Evolutionary conservation across 495 filamentous ascomycete genomes (phyloP).

Genomic region (Penicillium herquei): DNA sequence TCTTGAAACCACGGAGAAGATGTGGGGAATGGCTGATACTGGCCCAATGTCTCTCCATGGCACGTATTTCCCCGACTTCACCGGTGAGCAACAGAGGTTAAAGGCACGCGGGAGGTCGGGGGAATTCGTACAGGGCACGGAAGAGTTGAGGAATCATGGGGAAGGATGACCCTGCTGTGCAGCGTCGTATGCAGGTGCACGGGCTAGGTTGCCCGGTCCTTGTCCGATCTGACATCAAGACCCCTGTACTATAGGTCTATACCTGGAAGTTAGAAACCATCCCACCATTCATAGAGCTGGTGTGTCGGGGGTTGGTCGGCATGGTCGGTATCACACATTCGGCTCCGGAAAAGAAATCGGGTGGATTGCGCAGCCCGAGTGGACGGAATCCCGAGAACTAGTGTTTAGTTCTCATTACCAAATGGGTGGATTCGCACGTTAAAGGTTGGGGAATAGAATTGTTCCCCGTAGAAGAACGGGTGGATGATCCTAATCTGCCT

Average conservation of each 20-base stretch:
- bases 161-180: background rate
- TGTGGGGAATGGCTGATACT: constrained; percentile 22
- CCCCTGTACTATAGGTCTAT: no score
- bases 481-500: background rate
- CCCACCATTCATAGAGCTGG: background rate
- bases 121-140: constrained; percentile 4
- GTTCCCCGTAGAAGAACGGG: no score
- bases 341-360: background rate
- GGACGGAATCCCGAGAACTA: constrained; percentile 4
- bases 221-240: background rate
- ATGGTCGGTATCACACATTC: background rate
- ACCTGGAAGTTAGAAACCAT: no score
- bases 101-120: constrained; percentile 12
- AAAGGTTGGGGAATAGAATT: no score
- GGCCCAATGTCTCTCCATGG: constrained; percentile 13
- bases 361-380: constrained; percentile 3
- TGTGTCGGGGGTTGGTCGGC: background rate
- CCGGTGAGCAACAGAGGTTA: constrained; percentile 31
- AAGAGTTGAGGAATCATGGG: constrained; percentile 1
- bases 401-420: background rate
- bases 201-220: background rate
- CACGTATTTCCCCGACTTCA: constrained; percentile 26
- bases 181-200: constrained; percentile 6
- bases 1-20: constrained; percentile 12
- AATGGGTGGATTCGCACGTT: background rate